Base-by-base conservation (phyloP, 306 rosid genomes). In the Cyamopsis tetragonoloba region DNA sequence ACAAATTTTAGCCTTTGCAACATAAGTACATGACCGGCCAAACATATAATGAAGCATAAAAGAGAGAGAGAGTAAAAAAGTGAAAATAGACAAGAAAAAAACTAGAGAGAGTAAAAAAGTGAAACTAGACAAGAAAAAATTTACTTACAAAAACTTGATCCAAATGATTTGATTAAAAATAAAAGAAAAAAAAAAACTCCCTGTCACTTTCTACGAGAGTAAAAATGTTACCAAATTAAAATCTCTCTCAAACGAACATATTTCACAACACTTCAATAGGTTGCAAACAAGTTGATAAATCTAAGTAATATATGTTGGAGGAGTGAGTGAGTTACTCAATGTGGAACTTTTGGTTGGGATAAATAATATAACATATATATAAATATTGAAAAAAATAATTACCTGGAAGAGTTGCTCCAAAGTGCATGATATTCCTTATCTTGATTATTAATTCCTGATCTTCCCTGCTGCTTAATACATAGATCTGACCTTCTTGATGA, bases 391-490 rank as follows among this genome's bases (percentile, higher is more conserved):
- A 54, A 38, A 14, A 56, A 38, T 2, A 18, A 26, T 48, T 79
- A 92, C 96, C 98, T 81, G n/a, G 96, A 92, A 67, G 96, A 85
- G 75, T 92, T 87, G 73, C 96, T 81, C 98, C 98, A 87, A 34
- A 89, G 86, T 28, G 83, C 89, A 53, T 59, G 72, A 54, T 69
- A 77, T 18, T 92, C 91, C 60, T 79, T 85, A 41, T 89, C 90
- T 70, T 79, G 88, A 64, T 68, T 79, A 77, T 42, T 56, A 75
- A 53, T 66, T n/a, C n/a, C n/a, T 48, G 76, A 66, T 82, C 79
- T 84, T 79, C 81, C 89, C 22, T 82, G 86, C 59, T 79, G 87
- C 57, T 88, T 77, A 58, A 79, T 56, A 34, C 88, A 68, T 32
- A 60, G 56, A 28, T 83, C 84, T 61, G 88, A 65, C 58, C 80